Conservation (phyloP, 2,329 filamentous ascomycete species). For the Basipetospora chlamydospora region DNA sequence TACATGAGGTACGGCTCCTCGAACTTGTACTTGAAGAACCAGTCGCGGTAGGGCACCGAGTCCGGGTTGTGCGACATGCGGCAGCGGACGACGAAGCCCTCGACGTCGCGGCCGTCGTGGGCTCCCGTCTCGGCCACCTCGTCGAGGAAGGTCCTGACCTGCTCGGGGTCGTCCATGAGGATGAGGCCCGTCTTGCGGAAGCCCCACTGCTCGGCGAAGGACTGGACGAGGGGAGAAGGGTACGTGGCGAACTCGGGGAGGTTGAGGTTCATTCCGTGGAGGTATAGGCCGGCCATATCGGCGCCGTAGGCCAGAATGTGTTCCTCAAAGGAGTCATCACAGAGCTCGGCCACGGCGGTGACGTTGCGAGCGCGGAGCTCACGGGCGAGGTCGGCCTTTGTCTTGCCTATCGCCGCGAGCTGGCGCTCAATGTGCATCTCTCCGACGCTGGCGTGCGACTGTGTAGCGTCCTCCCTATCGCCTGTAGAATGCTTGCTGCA, state of each 20-base stretch:
- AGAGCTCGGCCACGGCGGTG: conserved; percentile 92
- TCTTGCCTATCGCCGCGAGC: conserved; percentile 62
- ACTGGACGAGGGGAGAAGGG: conserved; percentile 66
- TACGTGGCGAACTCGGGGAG: conserved; percentile 85
- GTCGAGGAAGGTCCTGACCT: conserved; percentile 72
- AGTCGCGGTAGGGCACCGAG: conserved; percentile 55
- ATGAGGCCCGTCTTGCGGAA: conserved; percentile 80
- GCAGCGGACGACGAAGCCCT: conserved; percentile 94
- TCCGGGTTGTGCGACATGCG: conserved; percentile 43
- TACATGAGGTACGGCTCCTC: conserved; percentile 99
- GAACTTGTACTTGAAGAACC: conserved; percentile 99
- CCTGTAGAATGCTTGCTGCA: conserved; percentile 98
- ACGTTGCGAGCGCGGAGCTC: conserved; percentile 67
- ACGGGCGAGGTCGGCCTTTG: conserved; percentile 60
- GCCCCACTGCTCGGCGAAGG: conserved; percentile 84
- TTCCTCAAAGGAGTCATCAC: conserved; percentile 92
- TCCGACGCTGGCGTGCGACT: conserved; percentile 75
- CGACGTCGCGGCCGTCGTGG: conserved; percentile 82
- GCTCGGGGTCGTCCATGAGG: conserved; percentile 56
- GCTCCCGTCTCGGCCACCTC: conserved; percentile 75
- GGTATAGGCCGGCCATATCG: conserved; percentile 75
- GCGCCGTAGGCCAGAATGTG: conserved; percentile 83
- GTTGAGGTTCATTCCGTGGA: conserved; percentile 94
- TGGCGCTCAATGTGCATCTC: conserved; percentile 73
- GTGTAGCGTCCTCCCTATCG: conserved; percentile 48